Conservation (phyloP, 2,329 filamentous ascomycete genomes). For the Fusarium drepaniforme region DNA sequence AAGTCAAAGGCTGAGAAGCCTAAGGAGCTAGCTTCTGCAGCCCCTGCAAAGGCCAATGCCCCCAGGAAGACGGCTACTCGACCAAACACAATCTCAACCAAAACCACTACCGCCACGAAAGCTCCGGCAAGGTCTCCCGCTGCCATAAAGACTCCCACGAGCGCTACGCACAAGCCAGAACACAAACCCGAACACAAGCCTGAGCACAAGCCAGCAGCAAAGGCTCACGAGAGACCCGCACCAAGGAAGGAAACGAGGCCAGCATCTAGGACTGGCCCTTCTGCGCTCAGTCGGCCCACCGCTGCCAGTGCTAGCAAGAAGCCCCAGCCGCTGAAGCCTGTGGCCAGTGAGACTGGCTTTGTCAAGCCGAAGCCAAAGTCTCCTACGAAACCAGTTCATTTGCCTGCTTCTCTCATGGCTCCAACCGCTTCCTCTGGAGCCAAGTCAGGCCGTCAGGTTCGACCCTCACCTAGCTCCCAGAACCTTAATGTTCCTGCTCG, state of each 20-base stretch:
- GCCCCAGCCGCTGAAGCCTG: slow-evolving; percentile 56
- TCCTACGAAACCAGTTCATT: slow-evolving; percentile 74
- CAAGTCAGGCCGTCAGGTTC: slow-evolving; percentile 56
- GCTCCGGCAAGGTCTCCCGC: slow-evolving; percentile 37
- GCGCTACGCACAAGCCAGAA: slow-evolving; percentile 39
- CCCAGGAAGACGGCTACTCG: slow-evolving; percentile 39
- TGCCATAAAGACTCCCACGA: slow-evolving; percentile 39
- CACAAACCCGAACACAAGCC: slow-evolving; percentile 46
- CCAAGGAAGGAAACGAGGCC: slow-evolving; percentile 51
- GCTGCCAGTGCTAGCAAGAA: slow-evolving; percentile 55
- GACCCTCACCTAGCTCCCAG: slow-evolving; percentile 51
- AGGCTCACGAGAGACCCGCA: slow-evolving; percentile 39
- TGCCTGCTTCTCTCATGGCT: slow-evolving; percentile 76
- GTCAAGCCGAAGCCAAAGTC: slow-evolving; percentile 74
- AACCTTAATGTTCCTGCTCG: slow-evolving; percentile 52
- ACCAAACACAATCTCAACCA: slow-evolving; percentile 42
- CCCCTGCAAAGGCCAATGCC: slow-evolving; percentile 23
- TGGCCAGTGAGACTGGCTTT: slow-evolving; percentile 57
- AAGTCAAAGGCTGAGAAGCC: slow-evolving; percentile 41
- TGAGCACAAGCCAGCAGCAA: slow-evolving; percentile 44
- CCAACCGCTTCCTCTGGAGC: slow-evolving; percentile 78
- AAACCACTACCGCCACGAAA: slow-evolving; percentile 30
- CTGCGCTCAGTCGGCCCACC: slow-evolving; percentile 45
- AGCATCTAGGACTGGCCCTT: slow-evolving; percentile 38
- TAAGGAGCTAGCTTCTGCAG: slow-evolving; percentile 28